phyloP scores from a whole-genome alignment of 176 grass and related monocot genomes.

The Ensete ventricosum region DNA sequence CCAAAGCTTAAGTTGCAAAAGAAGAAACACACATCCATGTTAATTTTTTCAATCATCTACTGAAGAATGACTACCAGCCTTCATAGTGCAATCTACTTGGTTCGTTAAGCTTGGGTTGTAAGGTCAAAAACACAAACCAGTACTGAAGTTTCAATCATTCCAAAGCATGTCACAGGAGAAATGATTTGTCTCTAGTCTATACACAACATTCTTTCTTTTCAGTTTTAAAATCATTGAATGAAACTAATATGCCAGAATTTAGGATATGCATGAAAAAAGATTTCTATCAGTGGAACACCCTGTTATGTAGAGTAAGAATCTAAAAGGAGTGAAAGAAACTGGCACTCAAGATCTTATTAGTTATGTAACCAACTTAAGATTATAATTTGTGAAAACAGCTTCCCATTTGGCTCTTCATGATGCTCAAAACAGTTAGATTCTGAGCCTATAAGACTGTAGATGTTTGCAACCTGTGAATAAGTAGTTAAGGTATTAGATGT shows the following conservation, averaged over 20 bases:
- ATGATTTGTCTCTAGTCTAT: too few species aligned
- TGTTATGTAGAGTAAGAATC: background rate
- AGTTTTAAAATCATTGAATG: background rate
- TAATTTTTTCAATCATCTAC: too few species aligned
- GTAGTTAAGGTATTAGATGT: background rate
- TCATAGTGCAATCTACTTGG: background rate
- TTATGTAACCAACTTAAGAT: background rate
- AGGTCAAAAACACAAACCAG: background rate
- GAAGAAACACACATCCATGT: too few species aligned
- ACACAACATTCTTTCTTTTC: too few species aligned
- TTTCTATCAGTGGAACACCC: background rate
- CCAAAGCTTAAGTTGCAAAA: too few species aligned
- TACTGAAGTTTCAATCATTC: too few species aligned
- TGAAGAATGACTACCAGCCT: background rate
- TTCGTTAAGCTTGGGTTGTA: background rate
- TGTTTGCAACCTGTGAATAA: background rate
- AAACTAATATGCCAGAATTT: background rate
- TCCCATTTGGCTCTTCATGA: background rate
- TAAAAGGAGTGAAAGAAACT: background rate
- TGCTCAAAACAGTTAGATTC: background rate
- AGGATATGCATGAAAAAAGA: background rate
- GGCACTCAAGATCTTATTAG: background rate
- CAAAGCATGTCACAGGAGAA: too few species aligned
- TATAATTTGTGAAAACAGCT: background rate
- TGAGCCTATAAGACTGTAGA: background rate